Evolutionary conservation across 805 yeast genomes (phyloP).

Genomic region (Saturnispora hagleri): DNA sequence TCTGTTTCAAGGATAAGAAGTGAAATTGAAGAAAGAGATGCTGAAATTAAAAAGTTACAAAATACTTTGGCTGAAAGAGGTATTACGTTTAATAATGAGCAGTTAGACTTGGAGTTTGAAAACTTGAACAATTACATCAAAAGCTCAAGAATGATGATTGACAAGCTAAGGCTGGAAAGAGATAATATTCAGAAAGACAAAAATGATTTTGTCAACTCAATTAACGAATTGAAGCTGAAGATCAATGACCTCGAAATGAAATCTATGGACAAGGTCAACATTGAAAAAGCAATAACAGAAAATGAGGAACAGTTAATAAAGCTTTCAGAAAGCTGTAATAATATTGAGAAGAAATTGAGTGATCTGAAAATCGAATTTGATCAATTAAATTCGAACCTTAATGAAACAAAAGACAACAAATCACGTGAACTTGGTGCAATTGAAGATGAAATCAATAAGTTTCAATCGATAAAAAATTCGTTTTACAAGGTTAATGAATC

Average conservation of each 20-base stretch:
- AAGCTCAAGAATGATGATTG: constrained; percentile 28
- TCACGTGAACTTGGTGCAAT: not conserved
- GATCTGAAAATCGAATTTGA: not conserved
- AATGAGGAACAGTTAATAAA: constrained; percentile 20
- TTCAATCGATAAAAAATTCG: constrained; percentile 35
- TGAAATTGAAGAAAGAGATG: constrained; percentile 9
- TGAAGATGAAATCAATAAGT: constrained; percentile 19
- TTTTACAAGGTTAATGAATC: constrained; percentile 37
- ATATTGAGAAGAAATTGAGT: not conserved
- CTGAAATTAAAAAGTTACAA: constrained; percentile 7
- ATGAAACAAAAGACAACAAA: not conserved
- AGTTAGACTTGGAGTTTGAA: constrained; percentile 37
- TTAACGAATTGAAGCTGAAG: constrained; percentile 44
- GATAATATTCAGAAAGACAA: constrained; percentile 37
- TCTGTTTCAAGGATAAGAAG: not conserved
- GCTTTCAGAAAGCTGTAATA: constrained; percentile 4
- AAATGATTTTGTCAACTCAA: constrained; percentile 36
- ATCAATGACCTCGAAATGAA: constrained; percentile 47
- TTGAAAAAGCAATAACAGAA: constrained; percentile 32
- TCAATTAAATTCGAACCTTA: not conserved
- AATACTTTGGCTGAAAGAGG: constrained; percentile 13
- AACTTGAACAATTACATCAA: constrained; percentile 33
- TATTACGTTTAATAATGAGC: constrained; percentile 31
- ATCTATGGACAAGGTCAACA: constrained; percentile 36
- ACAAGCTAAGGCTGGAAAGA: constrained; percentile 31